Conservation (phyloP, 805 yeast genomes). For the Starmerella bacillaris region DNA sequence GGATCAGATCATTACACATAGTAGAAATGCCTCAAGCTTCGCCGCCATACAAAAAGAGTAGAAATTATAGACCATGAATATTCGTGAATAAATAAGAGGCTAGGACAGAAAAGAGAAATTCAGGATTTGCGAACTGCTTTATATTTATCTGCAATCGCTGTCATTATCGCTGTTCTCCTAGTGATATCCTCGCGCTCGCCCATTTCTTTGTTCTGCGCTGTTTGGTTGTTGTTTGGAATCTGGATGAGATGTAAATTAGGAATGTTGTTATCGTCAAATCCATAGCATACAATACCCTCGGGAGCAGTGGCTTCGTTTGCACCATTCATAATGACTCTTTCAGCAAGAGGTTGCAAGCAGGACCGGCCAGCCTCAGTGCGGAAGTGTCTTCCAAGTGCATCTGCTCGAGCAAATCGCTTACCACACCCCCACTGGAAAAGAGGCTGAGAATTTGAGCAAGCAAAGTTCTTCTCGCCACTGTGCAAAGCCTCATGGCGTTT, state of each 20-base stretch:
- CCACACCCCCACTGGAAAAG: slow-evolving; percentile 49
- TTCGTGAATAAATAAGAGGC: too few relatives aligned
- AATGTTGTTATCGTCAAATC: slow-evolving; percentile 9
- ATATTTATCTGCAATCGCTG: slow-evolving; percentile 17
- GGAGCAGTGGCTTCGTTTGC: slow-evolving; percentile 11
- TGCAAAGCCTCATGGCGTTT: slow-evolving; percentile 63
- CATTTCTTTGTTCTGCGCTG: background rate
- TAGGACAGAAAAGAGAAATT: too few relatives aligned
- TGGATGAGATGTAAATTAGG: slow-evolving; percentile 13
- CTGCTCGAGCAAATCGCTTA: slow-evolving; percentile 54
- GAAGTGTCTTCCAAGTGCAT: slow-evolving; percentile 60
- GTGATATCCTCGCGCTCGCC: slow-evolving; percentile 16
- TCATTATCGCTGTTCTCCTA: slow-evolving; percentile 17
- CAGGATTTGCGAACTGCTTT: too few relatives aligned
- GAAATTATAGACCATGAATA: too few relatives aligned
- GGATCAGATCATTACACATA: too few relatives aligned
- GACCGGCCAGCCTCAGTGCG: slow-evolving; percentile 57
- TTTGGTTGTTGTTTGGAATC: slow-evolving; percentile 2
- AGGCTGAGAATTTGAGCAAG: slow-evolving; percentile 40
- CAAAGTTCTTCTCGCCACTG: slow-evolving; percentile 50
- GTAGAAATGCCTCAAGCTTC: too few relatives aligned
- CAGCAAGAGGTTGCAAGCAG: slow-evolving; percentile 48
- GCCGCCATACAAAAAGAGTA: too few relatives aligned
- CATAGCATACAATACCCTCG: slow-evolving; percentile 16
- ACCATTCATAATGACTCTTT: slow-evolving; percentile 24